A percentile compares a stretch with the other conserved stretches of the same genome.
Evolutionary conservation across 2,329 filamentous ascomycete genomes (phyloP).

Genomic region (Alternaria angustiovoidea): DNA sequence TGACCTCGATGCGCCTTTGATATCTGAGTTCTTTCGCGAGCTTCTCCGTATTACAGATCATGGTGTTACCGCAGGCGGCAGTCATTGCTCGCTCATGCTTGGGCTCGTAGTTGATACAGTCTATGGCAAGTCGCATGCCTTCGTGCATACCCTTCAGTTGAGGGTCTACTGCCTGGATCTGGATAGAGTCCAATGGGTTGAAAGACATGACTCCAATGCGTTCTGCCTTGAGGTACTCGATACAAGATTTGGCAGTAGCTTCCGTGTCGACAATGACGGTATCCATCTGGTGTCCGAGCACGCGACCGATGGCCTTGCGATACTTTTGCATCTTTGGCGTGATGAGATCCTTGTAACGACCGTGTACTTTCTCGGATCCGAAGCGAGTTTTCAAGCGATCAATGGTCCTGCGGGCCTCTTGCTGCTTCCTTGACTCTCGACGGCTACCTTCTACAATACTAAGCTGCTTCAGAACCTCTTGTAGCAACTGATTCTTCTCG

Average conservation of each 20-base stretch:
- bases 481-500: slow-evolving; percentile 90
- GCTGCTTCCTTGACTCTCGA: slow-evolving; percentile 83
- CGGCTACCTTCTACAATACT: slow-evolving; percentile 85
- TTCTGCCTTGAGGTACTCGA: slow-evolving; percentile 92
- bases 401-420: slow-evolving; percentile 81
- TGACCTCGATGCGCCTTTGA: slow-evolving; percentile 82
- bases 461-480: slow-evolving; percentile 81
- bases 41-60: slow-evolving; percentile 88
- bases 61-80: slow-evolving; percentile 92
- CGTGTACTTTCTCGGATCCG: slow-evolving; percentile 77
- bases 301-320: slow-evolving; percentile 89
- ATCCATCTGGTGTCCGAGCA: slow-evolving; percentile 91
- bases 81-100: slow-evolving; percentile 90
- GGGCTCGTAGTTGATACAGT: slow-evolving; percentile 93
- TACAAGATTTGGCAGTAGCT: slow-evolving; percentile 92
- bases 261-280: slow-evolving; percentile 94
- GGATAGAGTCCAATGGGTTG: slow-evolving; percentile 95
- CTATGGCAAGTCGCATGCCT: slow-evolving; percentile 86
- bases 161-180: slow-evolving; percentile 88
- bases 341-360: slow-evolving; percentile 88
- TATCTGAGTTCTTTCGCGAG: slow-evolving; percentile 92
- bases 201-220: slow-evolving; percentile 89
- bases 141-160: slow-evolving; percentile 89
- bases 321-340: slow-evolving; percentile 98
- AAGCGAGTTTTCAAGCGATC: slow-evolving; percentile 88